Evolutionary conservation across 805 yeast genomes (phyloP).

Genomic region (Schwanniomyces polymorphus): DNA sequence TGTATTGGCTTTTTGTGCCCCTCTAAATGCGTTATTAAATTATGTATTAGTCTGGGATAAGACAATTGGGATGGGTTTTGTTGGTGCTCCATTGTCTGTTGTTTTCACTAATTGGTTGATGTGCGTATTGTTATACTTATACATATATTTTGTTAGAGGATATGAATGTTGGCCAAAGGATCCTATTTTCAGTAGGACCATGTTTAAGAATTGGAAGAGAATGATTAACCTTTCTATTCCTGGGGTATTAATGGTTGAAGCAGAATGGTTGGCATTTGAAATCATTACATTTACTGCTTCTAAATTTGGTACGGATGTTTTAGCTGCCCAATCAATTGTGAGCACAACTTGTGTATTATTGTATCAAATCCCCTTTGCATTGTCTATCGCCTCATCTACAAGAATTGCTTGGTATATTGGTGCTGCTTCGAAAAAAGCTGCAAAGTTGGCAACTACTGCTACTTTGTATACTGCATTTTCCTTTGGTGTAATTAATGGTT

Average conservation of each 20-base stretch:
- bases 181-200: conserved; percentile 19
- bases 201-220: conserved; percentile 57
- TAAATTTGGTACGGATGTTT: conserved; percentile 59
- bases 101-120: conserved; percentile 70
- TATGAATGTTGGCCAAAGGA: conserved; percentile 43
- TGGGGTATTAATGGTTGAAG: conserved; percentile 73
- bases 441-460: conserved; percentile 35
- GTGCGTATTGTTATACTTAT: conserved; percentile 55
- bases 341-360: conserved; percentile 66
- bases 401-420: conserved; percentile 78
- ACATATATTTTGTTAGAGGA: conserved; percentile 46
- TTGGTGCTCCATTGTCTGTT: conserved; percentile 78
- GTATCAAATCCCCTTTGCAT: conserved; percentile 75
- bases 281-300: conserved; percentile 69
- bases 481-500: conserved; percentile 38
- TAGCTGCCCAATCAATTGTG: conserved; percentile 76
- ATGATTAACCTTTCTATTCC: conserved; percentile 69
- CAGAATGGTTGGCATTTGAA: conserved; percentile 80
- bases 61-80: conserved; percentile 57
- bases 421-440: conserved; percentile 49
- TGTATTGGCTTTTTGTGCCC: conserved; percentile 69
- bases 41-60: conserved; percentile 69
- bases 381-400: conserved; percentile 73
- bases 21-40: conserved; percentile 67
- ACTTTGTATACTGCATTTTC: conserved; percentile 30